A percentile compares a stretch with the other conserved stretches of the same genome.
phyloP scores from a whole-genome alignment of 345 rosid genomes.

The Aethionema arabicum region DNA sequence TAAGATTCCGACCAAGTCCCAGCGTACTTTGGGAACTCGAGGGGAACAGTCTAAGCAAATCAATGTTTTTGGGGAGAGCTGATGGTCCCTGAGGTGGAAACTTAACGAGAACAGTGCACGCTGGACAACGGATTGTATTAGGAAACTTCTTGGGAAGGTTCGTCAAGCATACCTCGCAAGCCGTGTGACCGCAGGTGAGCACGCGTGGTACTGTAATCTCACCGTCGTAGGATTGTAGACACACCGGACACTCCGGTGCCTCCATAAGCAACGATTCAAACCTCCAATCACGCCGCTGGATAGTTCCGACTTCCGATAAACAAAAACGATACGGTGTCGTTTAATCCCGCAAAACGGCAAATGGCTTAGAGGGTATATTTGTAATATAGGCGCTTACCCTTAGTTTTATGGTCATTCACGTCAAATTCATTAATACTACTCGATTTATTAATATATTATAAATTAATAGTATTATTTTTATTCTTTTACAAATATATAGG shows the following conservation, averaged over 20 bases:
- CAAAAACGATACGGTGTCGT: not conserved
- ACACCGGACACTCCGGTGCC: conserved; percentile 88
- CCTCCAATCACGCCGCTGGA: not conserved
- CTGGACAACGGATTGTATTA: conserved; percentile 77
- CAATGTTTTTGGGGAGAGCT: conserved; percentile 81
- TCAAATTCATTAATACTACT: no score
- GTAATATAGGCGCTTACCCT: not conserved
- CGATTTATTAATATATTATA: no score
- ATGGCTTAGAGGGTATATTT: not conserved
- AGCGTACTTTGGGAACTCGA: conserved; percentile 19
- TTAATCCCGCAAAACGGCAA: not conserved
- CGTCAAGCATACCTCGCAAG: conserved; percentile 72
- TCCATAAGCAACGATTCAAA: conserved; percentile 40
- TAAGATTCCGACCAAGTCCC: conserved; percentile 18
- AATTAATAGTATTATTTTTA: no score
- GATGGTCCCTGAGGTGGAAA: conserved; percentile 70
- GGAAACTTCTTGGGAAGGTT: conserved; percentile 63
- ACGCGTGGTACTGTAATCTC: conserved; percentile 67
- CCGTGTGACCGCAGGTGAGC: conserved; percentile 76
- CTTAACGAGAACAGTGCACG: conserved; percentile 82
- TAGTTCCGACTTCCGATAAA: not conserved
- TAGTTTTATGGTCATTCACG: conserved; percentile 5
- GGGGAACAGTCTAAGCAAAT: conserved; percentile 58
- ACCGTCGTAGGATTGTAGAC: conserved; percentile 68
- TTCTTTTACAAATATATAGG: no score